Conservation (phyloP, 2,329 filamentous ascomycete species). For the Dactylonectria macrodidyma region DNA sequence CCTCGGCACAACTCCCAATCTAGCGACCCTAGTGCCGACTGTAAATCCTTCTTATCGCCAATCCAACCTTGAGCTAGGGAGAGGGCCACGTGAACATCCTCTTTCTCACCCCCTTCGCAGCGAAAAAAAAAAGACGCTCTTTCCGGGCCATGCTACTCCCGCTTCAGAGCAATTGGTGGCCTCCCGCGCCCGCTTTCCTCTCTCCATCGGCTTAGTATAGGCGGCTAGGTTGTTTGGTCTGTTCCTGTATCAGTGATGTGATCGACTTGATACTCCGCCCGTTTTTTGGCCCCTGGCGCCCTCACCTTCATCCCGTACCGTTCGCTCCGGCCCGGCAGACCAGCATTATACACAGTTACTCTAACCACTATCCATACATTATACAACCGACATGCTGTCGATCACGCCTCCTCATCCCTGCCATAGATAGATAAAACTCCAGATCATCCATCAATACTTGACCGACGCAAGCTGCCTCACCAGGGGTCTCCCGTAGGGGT, state of each 20-base stretch:
- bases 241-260: slow-evolving; percentile 9
- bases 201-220: no score
- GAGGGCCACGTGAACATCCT: slow-evolving; percentile 18
- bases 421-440: not conserved
- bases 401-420: not conserved
- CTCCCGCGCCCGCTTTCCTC: not conserved
- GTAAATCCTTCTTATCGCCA: slow-evolving; percentile 26
- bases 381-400: not conserved
- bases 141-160: slow-evolving; percentile 5
- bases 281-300: not conserved
- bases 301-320: not conserved
- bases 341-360: not conserved
- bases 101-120: not conserved
- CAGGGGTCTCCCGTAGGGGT: slow-evolving; percentile 1
- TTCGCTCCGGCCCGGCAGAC: not conserved
- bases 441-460: not conserved
- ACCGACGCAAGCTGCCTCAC: not conserved
- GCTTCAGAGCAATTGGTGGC: slow-evolving; percentile 12
- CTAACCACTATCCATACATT: not conserved
- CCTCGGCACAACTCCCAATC: slow-evolving; percentile 23
- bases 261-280: slow-evolving; percentile 7
- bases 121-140: not conserved
- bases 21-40: slow-evolving; percentile 20
- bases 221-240: not conserved
- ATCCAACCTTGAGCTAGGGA: slow-evolving; percentile 10